A percentile compares a stretch with the other conserved stretches of the same genome.
Evolutionary conservation across 257 asterid species (phyloP).

Genomic region (Petrea volubilis): DNA sequence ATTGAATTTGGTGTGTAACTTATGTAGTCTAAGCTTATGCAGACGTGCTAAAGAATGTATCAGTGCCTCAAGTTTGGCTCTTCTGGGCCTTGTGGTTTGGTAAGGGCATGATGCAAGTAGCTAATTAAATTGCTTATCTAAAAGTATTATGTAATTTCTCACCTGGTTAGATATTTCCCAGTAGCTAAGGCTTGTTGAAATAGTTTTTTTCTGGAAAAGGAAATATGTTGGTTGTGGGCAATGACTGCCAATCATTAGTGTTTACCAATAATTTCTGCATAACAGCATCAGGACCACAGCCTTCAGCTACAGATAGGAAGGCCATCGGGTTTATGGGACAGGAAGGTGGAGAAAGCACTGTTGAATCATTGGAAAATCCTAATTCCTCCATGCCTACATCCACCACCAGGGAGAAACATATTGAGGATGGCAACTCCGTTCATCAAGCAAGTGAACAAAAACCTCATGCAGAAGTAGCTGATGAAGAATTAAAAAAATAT

Average conservation of each 20-base stretch:
- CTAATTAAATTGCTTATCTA: neutral
- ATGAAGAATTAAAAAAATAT: conserved; percentile 37
- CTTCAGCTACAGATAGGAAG: conserved; percentile 63
- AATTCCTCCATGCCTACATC: conserved; percentile 38
- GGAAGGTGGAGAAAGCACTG: conserved; percentile 46
- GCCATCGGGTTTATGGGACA: conserved; percentile 77
- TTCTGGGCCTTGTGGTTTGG: conserved; percentile 11
- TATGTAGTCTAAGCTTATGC: neutral
- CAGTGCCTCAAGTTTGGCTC: conserved; percentile 4
- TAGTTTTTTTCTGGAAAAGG: conserved; percentile 5
- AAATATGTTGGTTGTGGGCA: neutral
- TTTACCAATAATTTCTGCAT: conserved; percentile 19
- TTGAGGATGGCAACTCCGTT: conserved; percentile 36
- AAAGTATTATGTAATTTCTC: neutral
- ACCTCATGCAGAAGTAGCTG: conserved; percentile 39
- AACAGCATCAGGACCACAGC: conserved; percentile 79
- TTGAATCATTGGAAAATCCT: conserved; percentile 44
- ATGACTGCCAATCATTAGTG: conserved; percentile 12
- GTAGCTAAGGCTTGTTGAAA: neutral
- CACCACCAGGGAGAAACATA: conserved; percentile 35
- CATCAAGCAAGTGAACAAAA: conserved; percentile 34
- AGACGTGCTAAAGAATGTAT: conserved; percentile 3
- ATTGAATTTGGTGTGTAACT: neutral
- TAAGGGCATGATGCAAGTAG: conserved; percentile 7
- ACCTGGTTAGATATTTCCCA: neutral